Percentiles rank a stretch among this genome's conserved stretches.
phyloP scores from a whole-genome alignment of 129 eudicot species.

The Deinandra increscens region DNA sequence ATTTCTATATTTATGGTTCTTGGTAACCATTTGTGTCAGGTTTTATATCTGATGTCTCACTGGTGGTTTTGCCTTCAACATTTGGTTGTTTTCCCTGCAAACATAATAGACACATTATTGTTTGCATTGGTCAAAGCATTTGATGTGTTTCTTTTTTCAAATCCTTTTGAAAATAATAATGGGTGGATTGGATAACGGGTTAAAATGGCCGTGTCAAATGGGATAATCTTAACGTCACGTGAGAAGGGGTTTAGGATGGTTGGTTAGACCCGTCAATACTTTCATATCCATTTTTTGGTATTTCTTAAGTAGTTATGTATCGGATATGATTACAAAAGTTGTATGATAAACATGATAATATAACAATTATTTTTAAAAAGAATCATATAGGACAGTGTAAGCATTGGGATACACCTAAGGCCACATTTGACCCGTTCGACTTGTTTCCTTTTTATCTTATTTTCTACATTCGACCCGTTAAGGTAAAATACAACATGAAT shows the following conservation, averaged over 20 bases:
- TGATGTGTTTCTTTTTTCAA: not conserved
- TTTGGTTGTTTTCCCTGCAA: constrained; percentile 38
- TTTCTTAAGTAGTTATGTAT: not conserved
- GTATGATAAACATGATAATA: not conserved
- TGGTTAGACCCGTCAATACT: not conserved
- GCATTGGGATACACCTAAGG: not conserved
- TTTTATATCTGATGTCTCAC: constrained; percentile 27
- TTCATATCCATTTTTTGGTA: not conserved
- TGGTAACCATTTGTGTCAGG: constrained; percentile 30
- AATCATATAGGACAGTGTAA: too few relatives aligned
- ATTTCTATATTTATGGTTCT: constrained; percentile 36
- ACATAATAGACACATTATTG: not conserved
- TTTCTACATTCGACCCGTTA: not conserved
- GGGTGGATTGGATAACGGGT: not conserved
- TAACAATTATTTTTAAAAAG: too few relatives aligned
- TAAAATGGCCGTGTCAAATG: not conserved
- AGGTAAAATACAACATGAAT: not conserved
- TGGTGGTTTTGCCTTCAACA: not conserved
- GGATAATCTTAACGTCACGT: not conserved
- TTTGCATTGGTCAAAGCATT: not conserved
- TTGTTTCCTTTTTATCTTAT: not conserved
- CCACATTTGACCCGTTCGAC: not conserved
- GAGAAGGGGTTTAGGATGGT: not conserved
- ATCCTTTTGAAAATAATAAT: not conserved
- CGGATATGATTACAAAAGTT: too few relatives aligned